A percentile compares a stretch with the other conserved stretches of the same genome.
Evolutionary conservation across 2,329 filamentous ascomycete species (phyloP).

Genomic region (Fusarium newnesense): DNA sequence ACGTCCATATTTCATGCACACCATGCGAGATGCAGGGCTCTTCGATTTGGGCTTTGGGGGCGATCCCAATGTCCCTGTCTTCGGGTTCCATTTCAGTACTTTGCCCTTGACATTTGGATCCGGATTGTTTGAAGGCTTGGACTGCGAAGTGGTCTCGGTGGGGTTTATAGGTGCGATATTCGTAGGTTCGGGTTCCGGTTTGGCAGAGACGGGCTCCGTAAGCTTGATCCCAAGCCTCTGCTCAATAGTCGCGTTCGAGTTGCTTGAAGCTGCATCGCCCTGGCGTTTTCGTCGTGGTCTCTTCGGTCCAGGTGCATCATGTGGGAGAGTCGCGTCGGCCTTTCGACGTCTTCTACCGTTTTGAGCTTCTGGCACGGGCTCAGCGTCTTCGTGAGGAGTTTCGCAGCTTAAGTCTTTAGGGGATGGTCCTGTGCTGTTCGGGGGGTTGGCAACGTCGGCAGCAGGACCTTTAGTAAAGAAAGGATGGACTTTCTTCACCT

Average conservation of each 20-base stretch:
- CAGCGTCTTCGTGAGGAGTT: background rate
- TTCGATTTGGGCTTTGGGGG: constrained; percentile 65
- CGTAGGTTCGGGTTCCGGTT: constrained; percentile 24
- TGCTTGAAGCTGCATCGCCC: constrained; percentile 18
- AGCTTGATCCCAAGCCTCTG: constrained; percentile 19
- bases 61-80: constrained; percentile 71
- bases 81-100: constrained; percentile 66
- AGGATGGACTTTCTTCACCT: constrained; percentile 62
- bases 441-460: constrained; percentile 8
- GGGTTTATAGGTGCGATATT: constrained; percentile 22
- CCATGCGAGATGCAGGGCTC: constrained; percentile 53
- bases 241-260: constrained; percentile 15
- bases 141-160: background rate
- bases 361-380: constrained; percentile 41
- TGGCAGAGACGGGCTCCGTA: background rate
- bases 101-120: constrained; percentile 52
- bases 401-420: background rate
- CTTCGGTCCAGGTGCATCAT: constrained; percentile 41
- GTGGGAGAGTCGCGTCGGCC: constrained; percentile 44
- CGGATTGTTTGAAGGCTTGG: constrained; percentile 5
- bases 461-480: constrained; percentile 57
- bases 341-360: constrained; percentile 56
- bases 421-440: constrained; percentile 1
- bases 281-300: constrained; percentile 43
- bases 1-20: constrained; percentile 68